Percentiles rank a stretch among this genome's conserved stretches.
These are phyloP conservation scores for Chlorella sp. DNA, from an alignment of 139 green algal genomes.

Conservation along the genomic window DNA sequence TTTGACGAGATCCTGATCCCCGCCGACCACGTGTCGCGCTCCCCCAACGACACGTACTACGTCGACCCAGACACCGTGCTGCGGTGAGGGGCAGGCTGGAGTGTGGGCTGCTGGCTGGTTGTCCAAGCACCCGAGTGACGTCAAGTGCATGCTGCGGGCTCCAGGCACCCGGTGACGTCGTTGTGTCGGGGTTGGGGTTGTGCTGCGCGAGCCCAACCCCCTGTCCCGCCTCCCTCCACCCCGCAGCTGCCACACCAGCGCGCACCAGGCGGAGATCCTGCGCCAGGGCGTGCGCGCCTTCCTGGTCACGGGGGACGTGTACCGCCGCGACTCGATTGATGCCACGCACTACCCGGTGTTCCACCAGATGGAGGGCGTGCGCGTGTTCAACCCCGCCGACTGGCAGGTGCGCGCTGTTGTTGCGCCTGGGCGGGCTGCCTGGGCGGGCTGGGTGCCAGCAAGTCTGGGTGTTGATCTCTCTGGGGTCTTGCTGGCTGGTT, in stretches of 20 bases:
- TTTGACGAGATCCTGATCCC: conserved; percentile 96
- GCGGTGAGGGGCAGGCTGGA: no score
- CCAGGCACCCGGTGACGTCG: no score
- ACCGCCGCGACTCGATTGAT: conserved; percentile 96
- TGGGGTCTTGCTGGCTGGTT: no score
- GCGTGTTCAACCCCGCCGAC: conserved; percentile 44
- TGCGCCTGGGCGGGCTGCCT: no score
- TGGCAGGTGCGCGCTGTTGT: conserved; percentile 60
- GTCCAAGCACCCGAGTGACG: no score
- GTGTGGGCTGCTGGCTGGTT: no score
- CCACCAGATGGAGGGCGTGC: conserved; percentile 99
- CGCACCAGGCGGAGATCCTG: conserved; percentile 89
- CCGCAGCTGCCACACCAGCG: conserved; percentile 81
- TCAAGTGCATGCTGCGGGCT: no score
- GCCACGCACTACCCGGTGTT: conserved; percentile 99
- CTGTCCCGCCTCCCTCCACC: no score
- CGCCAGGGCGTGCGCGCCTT: conserved; percentile 81
- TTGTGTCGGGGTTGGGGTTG: no score
- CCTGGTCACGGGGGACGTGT: conserved; percentile 97
- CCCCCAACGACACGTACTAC: conserved; percentile 99
- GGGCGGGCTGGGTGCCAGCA: no score
- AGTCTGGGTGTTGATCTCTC: no score
- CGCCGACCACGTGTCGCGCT: conserved; percentile 87
- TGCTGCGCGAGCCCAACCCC: no score
- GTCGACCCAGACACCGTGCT: conserved; percentile 83